Conservation (phyloP, 139 green algal species). For the Haematococcus lacustris region DNA sequence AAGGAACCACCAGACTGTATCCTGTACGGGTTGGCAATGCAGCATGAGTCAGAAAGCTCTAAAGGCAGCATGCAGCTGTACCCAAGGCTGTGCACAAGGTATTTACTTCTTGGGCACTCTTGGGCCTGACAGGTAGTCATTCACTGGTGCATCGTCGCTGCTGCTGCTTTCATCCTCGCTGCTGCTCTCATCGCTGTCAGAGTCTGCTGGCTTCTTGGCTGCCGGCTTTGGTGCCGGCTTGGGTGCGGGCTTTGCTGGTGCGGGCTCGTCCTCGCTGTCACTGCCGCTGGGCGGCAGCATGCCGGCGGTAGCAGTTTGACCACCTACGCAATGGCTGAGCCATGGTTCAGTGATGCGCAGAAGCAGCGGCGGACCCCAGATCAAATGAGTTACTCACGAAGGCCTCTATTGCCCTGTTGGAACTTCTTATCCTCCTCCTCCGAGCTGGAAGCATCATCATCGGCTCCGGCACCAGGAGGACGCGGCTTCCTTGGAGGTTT, state of each 20-base stretch:
- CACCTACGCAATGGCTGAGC: constrained; percentile 24
- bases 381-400: no score
- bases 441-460: no score
- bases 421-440: no score
- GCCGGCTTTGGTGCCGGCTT: constrained; percentile 9
- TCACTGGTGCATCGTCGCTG: constrained; percentile 22
- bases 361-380: no score
- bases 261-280: constrained; percentile 39
- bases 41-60: no score
- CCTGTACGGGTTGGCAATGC: no score
- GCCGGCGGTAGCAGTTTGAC: constrained; percentile 53
- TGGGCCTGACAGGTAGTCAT: constrained; percentile 28
- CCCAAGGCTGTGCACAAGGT: constrained; percentile 10
- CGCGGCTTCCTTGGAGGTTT: no score
- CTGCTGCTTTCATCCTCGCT: constrained; percentile 7
- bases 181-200: constrained; percentile 12
- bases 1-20: no score
- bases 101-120: constrained; percentile 34
- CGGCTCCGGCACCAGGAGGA: no score
- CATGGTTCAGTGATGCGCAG: no score
- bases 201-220: constrained; percentile 13
- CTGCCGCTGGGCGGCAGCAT: constrained; percentile 69
- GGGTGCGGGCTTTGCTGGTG: background rate
- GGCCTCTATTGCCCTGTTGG: no score
- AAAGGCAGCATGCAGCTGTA: background rate